Percentiles rank a stretch among this genome's conserved stretches.
Conservation (phyloP, 306 rosid species). For the Quercus ilex region DNA sequence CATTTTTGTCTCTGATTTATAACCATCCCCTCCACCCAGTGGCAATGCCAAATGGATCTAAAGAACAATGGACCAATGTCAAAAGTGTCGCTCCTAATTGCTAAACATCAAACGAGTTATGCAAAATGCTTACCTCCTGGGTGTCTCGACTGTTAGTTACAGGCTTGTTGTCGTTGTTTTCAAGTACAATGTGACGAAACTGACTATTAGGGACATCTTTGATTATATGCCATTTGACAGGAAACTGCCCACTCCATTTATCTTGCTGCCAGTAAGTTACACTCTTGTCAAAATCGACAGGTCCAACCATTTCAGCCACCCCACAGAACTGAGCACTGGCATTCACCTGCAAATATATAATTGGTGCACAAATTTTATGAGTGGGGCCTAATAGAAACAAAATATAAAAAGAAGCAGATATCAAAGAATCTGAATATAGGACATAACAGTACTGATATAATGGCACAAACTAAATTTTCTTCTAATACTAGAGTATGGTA, state of each 20-base stretch:
- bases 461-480: not conserved
- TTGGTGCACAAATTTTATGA: slow-evolving; percentile 1
- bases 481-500: not conserved
- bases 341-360: slow-evolving; percentile 55
- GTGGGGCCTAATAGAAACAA: slow-evolving; percentile 2
- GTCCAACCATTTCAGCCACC: slow-evolving; percentile 90
- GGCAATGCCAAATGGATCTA: not conserved
- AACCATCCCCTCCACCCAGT: not conserved
- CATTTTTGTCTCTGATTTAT: no score
- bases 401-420: not conserved
- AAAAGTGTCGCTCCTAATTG: slow-evolving; percentile 14
- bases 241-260: slow-evolving; percentile 91
- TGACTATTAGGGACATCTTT: slow-evolving; percentile 88
- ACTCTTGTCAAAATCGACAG: slow-evolving; percentile 84
- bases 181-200: slow-evolving; percentile 81
- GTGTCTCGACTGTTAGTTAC: slow-evolving; percentile 94
- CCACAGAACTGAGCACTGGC: slow-evolving; percentile 97
- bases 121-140: slow-evolving; percentile 61
- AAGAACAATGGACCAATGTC: not conserved
- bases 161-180: slow-evolving; percentile 89
- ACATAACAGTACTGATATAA: not conserved
- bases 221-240: slow-evolving; percentile 81
- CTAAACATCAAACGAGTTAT: not conserved
- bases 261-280: slow-evolving; percentile 94
- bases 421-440: not conserved